These are phyloP conservation scores for Albifimbria verrucaria DNA, from an alignment of 2,329 filamentous ascomycete genomes.

Conservation along the genomic window DNA sequence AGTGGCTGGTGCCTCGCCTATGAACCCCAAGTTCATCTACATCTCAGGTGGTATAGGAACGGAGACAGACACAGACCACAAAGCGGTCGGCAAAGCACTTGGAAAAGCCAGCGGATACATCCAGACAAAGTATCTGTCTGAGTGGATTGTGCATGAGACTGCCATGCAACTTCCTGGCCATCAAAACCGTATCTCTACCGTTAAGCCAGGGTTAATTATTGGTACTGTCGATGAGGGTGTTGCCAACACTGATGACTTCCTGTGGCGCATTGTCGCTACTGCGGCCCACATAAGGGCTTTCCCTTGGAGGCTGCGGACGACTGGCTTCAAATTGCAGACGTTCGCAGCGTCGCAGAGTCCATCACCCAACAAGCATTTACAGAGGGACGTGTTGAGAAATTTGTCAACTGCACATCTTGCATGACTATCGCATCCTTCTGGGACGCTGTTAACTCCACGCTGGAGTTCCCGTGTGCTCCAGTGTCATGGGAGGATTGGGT, in stretches of 20 bases:
- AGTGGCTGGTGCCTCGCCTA: not conserved
- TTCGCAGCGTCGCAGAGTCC: too few relatives aligned
- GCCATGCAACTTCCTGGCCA: not conserved
- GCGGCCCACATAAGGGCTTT: too few relatives aligned
- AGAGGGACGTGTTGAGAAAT: too few relatives aligned
- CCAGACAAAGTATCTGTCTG: not conserved
- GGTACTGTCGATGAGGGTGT: constrained; percentile 9
- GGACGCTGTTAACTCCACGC: too few relatives aligned
- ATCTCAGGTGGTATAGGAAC: not conserved
- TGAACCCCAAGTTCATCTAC: not conserved
- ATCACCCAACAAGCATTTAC: too few relatives aligned
- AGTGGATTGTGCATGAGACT: not conserved
- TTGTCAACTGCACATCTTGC: too few relatives aligned
- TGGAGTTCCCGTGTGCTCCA: too few relatives aligned
- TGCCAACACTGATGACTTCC: constrained; percentile 13
- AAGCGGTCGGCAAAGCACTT: not conserved
- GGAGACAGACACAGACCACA: not conserved
- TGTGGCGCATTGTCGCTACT: constrained; percentile 14
- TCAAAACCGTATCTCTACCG: not conserved
- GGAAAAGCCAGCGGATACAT: not conserved
- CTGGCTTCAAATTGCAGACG: too few relatives aligned
- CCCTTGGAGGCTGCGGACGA: too few relatives aligned
- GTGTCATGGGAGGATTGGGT: too few relatives aligned
- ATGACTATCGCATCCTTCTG: too few relatives aligned
- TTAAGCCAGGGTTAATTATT: constrained; percentile 8